Base-by-base conservation (phyloP, 345 rosid genomes). In the Crucihimalaya himalaica region DNA sequence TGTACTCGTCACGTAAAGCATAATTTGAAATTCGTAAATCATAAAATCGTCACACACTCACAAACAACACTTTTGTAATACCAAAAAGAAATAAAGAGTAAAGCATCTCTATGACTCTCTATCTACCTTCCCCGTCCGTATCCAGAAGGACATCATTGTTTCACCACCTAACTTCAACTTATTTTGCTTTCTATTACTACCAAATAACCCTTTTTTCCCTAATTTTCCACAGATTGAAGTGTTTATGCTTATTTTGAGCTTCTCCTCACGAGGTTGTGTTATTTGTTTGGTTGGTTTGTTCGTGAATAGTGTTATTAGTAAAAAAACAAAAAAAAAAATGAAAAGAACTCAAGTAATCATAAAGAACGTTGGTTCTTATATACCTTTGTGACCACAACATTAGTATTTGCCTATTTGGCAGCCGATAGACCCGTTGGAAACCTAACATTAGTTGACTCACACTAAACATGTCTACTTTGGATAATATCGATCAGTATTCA, bases 1-100 rank as follows among this genome's bases (percentile, higher is more conserved):
- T 63, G 77, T 63, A 72, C 47, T 63, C 57, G 77, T 14, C 47
- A 63, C 34, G 63, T 56, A 72, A 72, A 53, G 47, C 48, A 63
- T 72, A 31, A 43, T 63, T 71, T 60, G 23, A 35, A 60, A 12
- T 55, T 43, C n/a, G 63, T 69, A 56, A 58, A 5, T 62, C 54
- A 29, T 72, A 62, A 62, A 8, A 20, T 72, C 5, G 23, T 63
- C 69, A 51, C 53, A 37, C 13, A 71, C 54, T n/a, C n/a, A n/a
- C 76, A 40, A 52, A 72, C 46, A 10, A 62, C 23, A 51, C 76
- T 51, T 72, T 39, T 52, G 39, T 35, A 25, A 39, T 11, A n/a
- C 6, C 52, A 45, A 65, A 48, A 46, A 10, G 6, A 35, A 12
- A 2, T 11, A 12, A 6, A 14, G 2, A n/a, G 14, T 8, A 23